Percentiles rank a stretch among this genome's conserved stretches.
phyloP scores from a whole-genome alignment of 805 yeast species.

The Geotrichum ghanense region DNA sequence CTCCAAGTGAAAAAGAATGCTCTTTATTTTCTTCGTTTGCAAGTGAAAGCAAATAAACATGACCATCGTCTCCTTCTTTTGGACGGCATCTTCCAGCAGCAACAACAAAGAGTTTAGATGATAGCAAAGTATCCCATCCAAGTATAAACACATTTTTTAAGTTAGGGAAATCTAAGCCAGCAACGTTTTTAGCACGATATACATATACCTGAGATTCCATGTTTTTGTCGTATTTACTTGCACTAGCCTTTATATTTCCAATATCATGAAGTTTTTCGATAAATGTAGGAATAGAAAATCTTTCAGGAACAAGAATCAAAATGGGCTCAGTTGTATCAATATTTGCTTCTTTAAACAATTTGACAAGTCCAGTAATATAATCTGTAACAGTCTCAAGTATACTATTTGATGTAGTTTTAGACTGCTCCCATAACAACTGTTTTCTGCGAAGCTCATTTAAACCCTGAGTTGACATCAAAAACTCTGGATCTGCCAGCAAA shows the following conservation, averaged over 20 bases:
- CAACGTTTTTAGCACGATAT: neutral
- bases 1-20: neutral
- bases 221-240: neutral
- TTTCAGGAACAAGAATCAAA: constrained; percentile 4
- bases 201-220: neutral
- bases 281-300: constrained; percentile 2
- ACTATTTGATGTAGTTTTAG: neutral
- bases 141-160: neutral
- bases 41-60: neutral
- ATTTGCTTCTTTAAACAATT: neutral
- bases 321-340: neutral
- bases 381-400: neutral
- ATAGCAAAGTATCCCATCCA: constrained; percentile 1
- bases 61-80: neutral
- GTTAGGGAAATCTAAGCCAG: constrained; percentile 1
- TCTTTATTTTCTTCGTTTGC: neutral
- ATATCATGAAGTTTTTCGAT: neutral
- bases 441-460: neutral
- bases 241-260: constrained; percentile 2
- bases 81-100: constrained; percentile 12
- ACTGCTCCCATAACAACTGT: neutral
- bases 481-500: neutral
- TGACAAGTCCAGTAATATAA: constrained; percentile 1
- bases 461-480: neutral
- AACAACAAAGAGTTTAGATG: neutral